Conservation (phyloP, 2,329 filamentous ascomycete species). For the Cladosporium phlei region DNA sequence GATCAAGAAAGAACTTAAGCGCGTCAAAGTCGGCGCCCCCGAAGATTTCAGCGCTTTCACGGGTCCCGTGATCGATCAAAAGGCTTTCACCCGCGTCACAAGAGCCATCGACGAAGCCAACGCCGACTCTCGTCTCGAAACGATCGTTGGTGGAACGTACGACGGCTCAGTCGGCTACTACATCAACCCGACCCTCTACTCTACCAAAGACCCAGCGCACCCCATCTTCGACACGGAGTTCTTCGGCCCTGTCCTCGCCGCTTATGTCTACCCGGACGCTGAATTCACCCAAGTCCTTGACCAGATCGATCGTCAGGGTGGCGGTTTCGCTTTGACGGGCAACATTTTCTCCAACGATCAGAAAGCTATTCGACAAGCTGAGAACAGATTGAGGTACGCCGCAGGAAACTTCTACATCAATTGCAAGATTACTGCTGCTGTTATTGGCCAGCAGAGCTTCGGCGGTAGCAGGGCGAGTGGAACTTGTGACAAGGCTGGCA, state of each 20-base stretch:
- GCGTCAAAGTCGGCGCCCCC: slow-evolving; percentile 66
- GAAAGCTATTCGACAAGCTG: slow-evolving; percentile 60
- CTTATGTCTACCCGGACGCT: slow-evolving; percentile 72
- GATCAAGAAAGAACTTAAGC: slow-evolving; percentile 63
- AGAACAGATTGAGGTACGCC: slow-evolving; percentile 65
- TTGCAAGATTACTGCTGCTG: slow-evolving; percentile 62
- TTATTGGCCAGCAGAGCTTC: slow-evolving; percentile 38
- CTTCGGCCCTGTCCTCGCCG: slow-evolving; percentile 71
- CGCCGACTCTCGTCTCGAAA: slow-evolving; percentile 64
- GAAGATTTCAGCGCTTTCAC: slow-evolving; percentile 73
- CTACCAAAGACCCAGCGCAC: slow-evolving; percentile 68
- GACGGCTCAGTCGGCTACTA: slow-evolving; percentile 76
- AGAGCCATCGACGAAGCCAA: slow-evolving; percentile 76
- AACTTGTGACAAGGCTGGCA: slow-evolving; percentile 56
- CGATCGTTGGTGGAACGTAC: slow-evolving; percentile 71
- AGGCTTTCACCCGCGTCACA: slow-evolving; percentile 74
- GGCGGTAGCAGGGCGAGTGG: slow-evolving; percentile 53
- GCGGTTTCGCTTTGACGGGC: slow-evolving; percentile 66
- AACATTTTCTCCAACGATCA: slow-evolving; percentile 70
- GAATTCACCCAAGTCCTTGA: slow-evolving; percentile 67
- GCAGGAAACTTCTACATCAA: slow-evolving; percentile 86
- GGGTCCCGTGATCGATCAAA: slow-evolving; percentile 79
- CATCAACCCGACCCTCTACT: slow-evolving; percentile 78
- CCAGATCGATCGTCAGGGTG: slow-evolving; percentile 14
- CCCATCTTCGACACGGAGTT: slow-evolving; percentile 71